Conservation (phyloP, 331 rosid genomes). For the Telfairia occidentalis region DNA sequence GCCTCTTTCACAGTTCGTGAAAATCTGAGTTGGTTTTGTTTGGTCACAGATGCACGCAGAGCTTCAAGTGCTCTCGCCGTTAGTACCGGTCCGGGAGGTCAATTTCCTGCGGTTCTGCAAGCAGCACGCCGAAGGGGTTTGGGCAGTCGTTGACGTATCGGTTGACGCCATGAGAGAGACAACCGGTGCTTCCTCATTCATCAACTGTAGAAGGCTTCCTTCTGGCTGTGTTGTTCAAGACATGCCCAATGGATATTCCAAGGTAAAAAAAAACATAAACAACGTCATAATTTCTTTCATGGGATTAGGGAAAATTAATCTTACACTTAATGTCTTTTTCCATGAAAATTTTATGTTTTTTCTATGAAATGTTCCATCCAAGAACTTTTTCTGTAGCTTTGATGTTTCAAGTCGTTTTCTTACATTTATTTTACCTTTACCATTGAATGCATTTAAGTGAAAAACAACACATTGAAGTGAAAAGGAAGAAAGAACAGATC, state of each 20-base stretch:
- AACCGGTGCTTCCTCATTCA: constrained; percentile 31
- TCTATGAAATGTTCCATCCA: constrained; percentile 2
- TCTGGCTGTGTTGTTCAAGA: constrained; percentile 95
- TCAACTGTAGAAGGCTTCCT: constrained; percentile 72
- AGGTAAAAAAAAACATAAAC: constrained; percentile 37
- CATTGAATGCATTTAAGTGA: constrained; percentile 3
- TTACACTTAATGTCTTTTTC: background rate
- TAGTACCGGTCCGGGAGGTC: constrained; percentile 83
- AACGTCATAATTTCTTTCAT: background rate
- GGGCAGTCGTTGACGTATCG: constrained; percentile 94
- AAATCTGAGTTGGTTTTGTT: background rate
- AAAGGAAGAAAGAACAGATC: constrained; percentile 2
- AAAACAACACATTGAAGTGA: constrained; percentile 16
- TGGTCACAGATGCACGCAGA: constrained; percentile 75
- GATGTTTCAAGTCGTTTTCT: background rate
- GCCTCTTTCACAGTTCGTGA: background rate
- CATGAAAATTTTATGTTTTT: background rate
- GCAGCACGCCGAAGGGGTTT: constrained; percentile 96
- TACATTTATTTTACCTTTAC: background rate
- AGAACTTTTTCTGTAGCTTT: background rate
- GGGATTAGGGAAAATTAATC: background rate
- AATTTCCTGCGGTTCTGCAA: constrained; percentile 81
- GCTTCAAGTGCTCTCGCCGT: constrained; percentile 84
- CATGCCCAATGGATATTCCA: constrained; percentile 94
- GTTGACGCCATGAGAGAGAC: constrained; percentile 51